These are phyloP conservation scores for Metarhizium rileyi DNA, from an alignment of 2,329 filamentous ascomycete genomes.

Conservation along the genomic window DNA sequence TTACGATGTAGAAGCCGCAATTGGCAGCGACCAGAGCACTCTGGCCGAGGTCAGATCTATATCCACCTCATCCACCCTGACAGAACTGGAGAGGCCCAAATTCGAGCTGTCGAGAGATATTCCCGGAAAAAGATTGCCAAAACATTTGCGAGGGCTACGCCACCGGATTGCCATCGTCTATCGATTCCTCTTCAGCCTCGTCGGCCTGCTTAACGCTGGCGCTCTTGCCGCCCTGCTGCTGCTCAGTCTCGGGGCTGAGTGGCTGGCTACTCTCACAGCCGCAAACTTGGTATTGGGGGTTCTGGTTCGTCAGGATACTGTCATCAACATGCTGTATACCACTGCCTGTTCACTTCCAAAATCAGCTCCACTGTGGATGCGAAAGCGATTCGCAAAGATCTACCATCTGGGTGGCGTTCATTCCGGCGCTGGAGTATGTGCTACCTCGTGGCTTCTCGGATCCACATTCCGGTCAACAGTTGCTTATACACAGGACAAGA, in stretches of 20 bases:
- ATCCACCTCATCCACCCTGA: slow-evolving; percentile 21
- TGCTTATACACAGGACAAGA: slow-evolving; percentile 19
- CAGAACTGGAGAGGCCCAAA: slow-evolving; percentile 18
- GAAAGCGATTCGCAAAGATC: slow-evolving; percentile 38
- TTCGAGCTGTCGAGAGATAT: slow-evolving; percentile 21
- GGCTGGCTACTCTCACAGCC: slow-evolving; percentile 32
- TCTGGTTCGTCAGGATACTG: slow-evolving; percentile 41
- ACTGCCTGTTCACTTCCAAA: slow-evolving; percentile 35
- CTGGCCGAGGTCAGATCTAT: slow-evolving; percentile 20
- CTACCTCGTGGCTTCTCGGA: slow-evolving; percentile 39
- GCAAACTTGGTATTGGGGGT: slow-evolving; percentile 41
- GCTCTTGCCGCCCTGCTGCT: slow-evolving; percentile 34
- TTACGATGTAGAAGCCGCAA: background rate
- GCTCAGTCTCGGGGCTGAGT: slow-evolving; percentile 22
- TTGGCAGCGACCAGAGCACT: slow-evolving; percentile 11
- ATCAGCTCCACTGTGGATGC: slow-evolving; percentile 36
- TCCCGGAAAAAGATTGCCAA: slow-evolving; percentile 30
- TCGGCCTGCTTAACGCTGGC: slow-evolving; percentile 39
- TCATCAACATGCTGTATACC: slow-evolving; percentile 42
- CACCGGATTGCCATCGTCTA: slow-evolving; percentile 43
- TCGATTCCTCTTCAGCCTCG: slow-evolving; percentile 44
- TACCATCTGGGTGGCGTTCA: slow-evolving; percentile 44
- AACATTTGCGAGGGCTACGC: slow-evolving; percentile 29
- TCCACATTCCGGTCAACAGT: slow-evolving; percentile 29
- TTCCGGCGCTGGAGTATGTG: slow-evolving; percentile 38